Evolutionary conservation across 306 rosid genomes (phyloP).

Genomic region (Hippophae gyantsensis): DNA sequence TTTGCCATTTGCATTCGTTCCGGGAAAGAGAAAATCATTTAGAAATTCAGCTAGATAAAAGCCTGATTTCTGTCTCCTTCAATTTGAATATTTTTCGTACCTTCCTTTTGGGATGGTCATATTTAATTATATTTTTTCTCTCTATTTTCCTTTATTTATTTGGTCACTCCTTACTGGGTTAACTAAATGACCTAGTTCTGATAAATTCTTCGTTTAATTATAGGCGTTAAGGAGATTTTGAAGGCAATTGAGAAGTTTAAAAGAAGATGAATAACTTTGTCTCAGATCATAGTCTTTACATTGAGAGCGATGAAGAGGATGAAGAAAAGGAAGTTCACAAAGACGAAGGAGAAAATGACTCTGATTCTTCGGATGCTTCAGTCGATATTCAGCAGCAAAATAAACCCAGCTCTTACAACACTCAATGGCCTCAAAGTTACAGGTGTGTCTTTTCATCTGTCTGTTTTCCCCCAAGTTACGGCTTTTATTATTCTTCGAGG

Average conservation of each 20-base stretch:
- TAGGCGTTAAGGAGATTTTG: not conserved
- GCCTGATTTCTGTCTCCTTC: not conserved
- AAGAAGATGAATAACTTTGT: slow-evolving; percentile 61
- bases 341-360: slow-evolving; percentile 54
- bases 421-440: slow-evolving; percentile 96
- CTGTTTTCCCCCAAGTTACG: not conserved
- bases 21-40: not conserved
- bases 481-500: not conserved
- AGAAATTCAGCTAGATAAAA: not conserved
- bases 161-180: not conserved
- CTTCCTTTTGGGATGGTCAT: not conserved
- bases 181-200: not conserved
- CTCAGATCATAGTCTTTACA: slow-evolving; percentile 66
- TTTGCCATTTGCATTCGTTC: not conserved
- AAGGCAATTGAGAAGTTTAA: slow-evolving; percentile 5
- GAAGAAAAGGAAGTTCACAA: slow-evolving; percentile 41
- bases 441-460: slow-evolving; percentile 34
- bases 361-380: slow-evolving; percentile 67
- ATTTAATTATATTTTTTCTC: not conserved
- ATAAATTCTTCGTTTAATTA: not conserved
- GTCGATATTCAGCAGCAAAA: slow-evolving; percentile 43
- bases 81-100: not conserved
- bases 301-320: slow-evolving; percentile 73
- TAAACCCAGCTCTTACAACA: slow-evolving; percentile 56
- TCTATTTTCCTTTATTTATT: too few relatives aligned